A percentile compares a stretch with the other conserved stretches of the same genome.
Evolutionary conservation across 129 eudicot genomes (phyloP).

Genomic region (Erigeron canadensis): DNA sequence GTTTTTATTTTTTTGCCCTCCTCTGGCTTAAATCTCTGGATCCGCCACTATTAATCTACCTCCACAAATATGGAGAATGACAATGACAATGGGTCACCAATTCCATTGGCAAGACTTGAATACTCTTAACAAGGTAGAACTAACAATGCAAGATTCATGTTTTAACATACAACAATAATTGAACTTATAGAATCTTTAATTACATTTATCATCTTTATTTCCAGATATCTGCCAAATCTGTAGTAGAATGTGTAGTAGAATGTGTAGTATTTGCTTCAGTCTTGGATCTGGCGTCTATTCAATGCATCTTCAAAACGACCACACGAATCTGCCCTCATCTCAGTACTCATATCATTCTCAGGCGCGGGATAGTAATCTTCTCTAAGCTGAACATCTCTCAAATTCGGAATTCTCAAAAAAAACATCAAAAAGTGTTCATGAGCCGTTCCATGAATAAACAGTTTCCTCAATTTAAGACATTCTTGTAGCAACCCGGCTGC

Average conservation of each 20-base stretch:
- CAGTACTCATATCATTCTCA: conserved; percentile 97
- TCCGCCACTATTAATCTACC: no score
- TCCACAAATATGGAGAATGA: no score
- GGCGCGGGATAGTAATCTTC: conserved; percentile 99
- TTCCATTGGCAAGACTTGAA: no score
- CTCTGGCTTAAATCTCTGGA: no score
- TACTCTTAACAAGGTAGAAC: not conserved
- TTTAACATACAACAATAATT: not conserved
- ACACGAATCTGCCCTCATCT: conserved; percentile 92
- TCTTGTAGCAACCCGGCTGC: conserved; percentile 83
- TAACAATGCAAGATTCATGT: not conserved
- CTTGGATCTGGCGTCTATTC: conserved; percentile 59
- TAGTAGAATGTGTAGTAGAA: not conserved
- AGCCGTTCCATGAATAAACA: conserved; percentile 88
- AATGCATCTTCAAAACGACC: conserved; percentile 82
- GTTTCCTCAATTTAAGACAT: conserved; percentile 60
- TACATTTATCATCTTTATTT: conserved; percentile 3
- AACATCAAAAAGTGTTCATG: conserved; percentile 84
- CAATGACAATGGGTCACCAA: no score
- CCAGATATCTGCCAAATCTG: not conserved
- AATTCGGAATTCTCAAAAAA: conserved; percentile 47
- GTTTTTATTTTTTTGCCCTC: no score
- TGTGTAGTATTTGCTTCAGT: conserved; percentile 31
- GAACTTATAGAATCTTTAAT: not conserved
- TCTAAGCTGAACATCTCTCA: conserved; percentile 87